phyloP scores from a whole-genome alignment of 305 asterid genomes.

The Plantago coronopus region DNA sequence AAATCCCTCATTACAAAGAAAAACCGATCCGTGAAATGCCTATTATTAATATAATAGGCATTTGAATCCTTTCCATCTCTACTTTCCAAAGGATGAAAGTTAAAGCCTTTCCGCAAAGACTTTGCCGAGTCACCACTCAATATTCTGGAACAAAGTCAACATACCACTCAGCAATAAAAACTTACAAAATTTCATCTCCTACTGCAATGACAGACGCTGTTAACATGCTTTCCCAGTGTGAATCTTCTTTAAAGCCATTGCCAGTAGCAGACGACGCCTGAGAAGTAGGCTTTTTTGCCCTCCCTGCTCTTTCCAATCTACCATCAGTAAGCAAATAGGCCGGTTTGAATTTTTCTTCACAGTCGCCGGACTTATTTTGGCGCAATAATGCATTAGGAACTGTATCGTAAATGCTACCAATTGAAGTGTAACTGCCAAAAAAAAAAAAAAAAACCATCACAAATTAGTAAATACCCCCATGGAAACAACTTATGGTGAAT shows the following conservation, averaged over 20 bases:
- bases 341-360: constrained; percentile 60
- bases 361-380: constrained; percentile 31
- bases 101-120: constrained; percentile 1
- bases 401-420: constrained; percentile 56
- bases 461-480: neutral
- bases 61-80: constrained; percentile 3
- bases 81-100: constrained; percentile 19
- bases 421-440: constrained; percentile 92
- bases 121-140: neutral
- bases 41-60: too few relatives aligned
- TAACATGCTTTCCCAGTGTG: constrained; percentile 34
- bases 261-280: constrained; percentile 35
- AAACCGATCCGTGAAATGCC: too few relatives aligned
- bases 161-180: constrained; percentile 26
- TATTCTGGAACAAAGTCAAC: neutral
- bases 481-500: neutral
- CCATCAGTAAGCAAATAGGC: constrained; percentile 87
- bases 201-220: constrained; percentile 77
- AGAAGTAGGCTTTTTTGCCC: constrained; percentile 53
- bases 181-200: constrained; percentile 94
- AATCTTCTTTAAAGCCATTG: constrained; percentile 56
- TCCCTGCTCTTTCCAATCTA: constrained; percentile 90
- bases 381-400: constrained; percentile 45
- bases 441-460: constrained; percentile 11
- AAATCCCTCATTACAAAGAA: too few relatives aligned